Percentiles rank a stretch among this genome's conserved stretches.
Conservation (phyloP, 1,139 yeast genomes). For the Hyphopichia fennica region DNA sequence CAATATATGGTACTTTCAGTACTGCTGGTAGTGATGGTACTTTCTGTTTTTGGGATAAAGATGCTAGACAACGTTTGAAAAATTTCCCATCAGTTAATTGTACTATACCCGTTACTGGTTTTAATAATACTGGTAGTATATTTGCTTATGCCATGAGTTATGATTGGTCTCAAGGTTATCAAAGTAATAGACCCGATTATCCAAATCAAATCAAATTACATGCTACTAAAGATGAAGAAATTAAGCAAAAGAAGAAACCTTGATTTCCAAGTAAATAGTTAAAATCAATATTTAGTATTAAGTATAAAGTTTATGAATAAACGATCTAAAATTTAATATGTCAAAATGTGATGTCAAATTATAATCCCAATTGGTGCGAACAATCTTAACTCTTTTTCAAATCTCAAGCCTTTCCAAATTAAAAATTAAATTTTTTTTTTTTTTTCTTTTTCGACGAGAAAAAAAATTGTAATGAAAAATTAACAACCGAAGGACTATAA, state of each 20-base stretch:
- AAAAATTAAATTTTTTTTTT: too few species aligned
- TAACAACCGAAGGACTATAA: too few species aligned
- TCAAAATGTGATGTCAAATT: too few species aligned
- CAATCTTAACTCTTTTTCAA: too few species aligned
- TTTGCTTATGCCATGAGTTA: constrained; percentile 92
- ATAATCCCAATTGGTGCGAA: too few species aligned
- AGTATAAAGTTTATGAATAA: too few species aligned
- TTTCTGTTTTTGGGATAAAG: constrained; percentile 96
- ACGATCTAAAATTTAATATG: too few species aligned
- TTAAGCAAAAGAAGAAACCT: constrained; percentile 68
- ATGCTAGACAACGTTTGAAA: constrained; percentile 82
- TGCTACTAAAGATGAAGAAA: constrained; percentile 82
- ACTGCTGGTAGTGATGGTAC: constrained; percentile 97
- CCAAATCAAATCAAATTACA: constrained; percentile 81
- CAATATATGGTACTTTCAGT: constrained; percentile 83
- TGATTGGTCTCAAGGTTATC: constrained; percentile 93
- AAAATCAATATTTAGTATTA: not conserved
- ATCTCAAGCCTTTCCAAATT: too few species aligned
- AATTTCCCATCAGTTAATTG: constrained; percentile 74
- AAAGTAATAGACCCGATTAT: constrained; percentile 71
- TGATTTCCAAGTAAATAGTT: constrained; percentile 7
- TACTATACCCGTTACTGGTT: constrained; percentile 74
- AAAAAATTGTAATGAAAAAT: too few species aligned
- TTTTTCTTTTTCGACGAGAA: too few species aligned
- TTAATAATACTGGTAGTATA: constrained; percentile 79